These are phyloP conservation scores for Ensete glaucum DNA, from an alignment of 176 grass and related monocot species.

Conservation along the genomic window DNA sequence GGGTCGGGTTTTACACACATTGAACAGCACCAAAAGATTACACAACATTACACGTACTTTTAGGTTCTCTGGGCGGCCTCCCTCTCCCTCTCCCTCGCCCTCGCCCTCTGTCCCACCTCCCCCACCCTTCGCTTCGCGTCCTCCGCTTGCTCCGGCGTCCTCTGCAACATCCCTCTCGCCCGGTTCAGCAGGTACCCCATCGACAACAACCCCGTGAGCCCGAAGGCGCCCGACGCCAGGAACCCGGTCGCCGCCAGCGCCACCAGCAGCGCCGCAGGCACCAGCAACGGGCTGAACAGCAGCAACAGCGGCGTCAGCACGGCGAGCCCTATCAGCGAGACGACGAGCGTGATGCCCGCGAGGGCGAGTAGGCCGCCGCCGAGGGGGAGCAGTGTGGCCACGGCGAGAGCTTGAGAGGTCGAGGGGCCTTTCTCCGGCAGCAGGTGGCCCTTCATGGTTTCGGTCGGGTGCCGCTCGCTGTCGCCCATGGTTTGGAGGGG, in stretches of 20 bases:
- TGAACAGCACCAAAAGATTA: too few relatives aligned
- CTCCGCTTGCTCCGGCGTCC: conserved; percentile 51
- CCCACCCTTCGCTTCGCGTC: conserved; percentile 48
- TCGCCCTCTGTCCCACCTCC: conserved; percentile 45
- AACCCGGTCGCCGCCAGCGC: conserved; percentile 64
- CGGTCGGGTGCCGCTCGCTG: conserved; percentile 14
- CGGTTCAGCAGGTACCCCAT: conserved; percentile 45
- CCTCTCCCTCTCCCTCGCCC: conserved; percentile 28
- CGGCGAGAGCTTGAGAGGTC: conserved; percentile 67
- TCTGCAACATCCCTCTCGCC: conserved; percentile 33
- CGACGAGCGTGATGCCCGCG: conserved; percentile 48
- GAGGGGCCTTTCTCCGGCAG: conserved; percentile 52
- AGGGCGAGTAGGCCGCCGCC: conserved; percentile 64
- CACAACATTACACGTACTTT: too few relatives aligned
- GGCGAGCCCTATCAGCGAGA: conserved; percentile 52
- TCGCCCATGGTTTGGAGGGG: conserved; percentile 33
- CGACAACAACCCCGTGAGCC: conserved; percentile 55
- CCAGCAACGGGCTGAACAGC: conserved; percentile 74
- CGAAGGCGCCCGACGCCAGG: conserved; percentile 66
- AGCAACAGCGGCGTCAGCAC: conserved; percentile 65
- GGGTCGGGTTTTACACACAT: too few relatives aligned
- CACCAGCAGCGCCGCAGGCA: conserved; percentile 65
- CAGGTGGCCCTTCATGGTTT: conserved; percentile 42
- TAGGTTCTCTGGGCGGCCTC: background rate
- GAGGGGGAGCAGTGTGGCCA: conserved; percentile 74